phyloP scores from a whole-genome alignment of 148 eudicot species.

The Heliosperma pusillum region DNA sequence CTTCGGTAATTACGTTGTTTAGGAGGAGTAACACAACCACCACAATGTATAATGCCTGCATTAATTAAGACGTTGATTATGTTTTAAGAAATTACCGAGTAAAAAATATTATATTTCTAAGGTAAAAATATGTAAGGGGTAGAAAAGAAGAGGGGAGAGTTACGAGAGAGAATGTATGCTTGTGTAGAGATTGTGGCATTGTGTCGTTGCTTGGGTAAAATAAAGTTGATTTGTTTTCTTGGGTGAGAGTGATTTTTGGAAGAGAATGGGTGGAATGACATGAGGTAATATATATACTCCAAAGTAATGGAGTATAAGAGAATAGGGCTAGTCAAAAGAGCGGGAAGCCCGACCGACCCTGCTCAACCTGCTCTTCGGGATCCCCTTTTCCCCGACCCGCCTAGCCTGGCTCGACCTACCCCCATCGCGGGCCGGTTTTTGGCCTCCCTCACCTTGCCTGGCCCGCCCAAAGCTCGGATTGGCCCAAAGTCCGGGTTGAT shows the following conservation, averaged over 20 bases:
- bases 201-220: neutral
- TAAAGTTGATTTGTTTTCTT: neutral
- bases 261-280: neutral
- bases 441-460: too few relatives aligned
- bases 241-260: neutral
- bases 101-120: too few relatives aligned
- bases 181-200: conserved; percentile 11
- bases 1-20: neutral
- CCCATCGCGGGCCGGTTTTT: too few relatives aligned
- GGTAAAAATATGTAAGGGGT: neutral
- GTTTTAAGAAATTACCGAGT: too few relatives aligned
- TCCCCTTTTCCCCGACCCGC: too few relatives aligned
- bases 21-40: neutral
- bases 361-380: too few relatives aligned
- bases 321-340: too few relatives aligned
- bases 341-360: too few relatives aligned
- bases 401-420: too few relatives aligned
- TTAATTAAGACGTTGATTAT: neutral
- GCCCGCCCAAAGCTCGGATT: too few relatives aligned
- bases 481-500: too few relatives aligned
- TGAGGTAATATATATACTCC: conserved; percentile 3
- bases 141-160: neutral
- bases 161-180: conserved; percentile 12
- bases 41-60: conserved; percentile 4
- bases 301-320: too few relatives aligned